Evolutionary conservation across 352 stramenopile species (phyloP).

Genomic region (Hyaloperonospora arabidopsidis): DNA sequence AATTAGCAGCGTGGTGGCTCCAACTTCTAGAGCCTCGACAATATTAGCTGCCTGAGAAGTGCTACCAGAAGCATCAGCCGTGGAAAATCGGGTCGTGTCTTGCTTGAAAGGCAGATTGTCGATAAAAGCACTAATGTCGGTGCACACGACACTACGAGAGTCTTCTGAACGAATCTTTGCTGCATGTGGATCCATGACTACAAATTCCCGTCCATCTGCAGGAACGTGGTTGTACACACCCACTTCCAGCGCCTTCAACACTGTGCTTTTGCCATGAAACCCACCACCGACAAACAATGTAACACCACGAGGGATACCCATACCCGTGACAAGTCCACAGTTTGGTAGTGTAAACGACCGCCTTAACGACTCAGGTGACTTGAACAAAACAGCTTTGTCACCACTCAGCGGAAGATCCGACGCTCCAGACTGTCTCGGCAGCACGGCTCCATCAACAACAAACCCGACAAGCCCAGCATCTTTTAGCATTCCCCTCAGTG

Average conservation of each 20-base stretch:
- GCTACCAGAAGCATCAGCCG: constrained; percentile 90
- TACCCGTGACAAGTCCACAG: constrained; percentile 75
- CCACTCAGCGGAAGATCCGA: constrained; percentile 44
- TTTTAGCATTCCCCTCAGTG: constrained; percentile 80
- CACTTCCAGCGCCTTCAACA: constrained; percentile 90
- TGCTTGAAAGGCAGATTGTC: constrained; percentile 93
- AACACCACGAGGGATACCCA: constrained; percentile 91
- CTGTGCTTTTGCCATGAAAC: constrained; percentile 97
- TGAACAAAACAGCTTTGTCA: constrained; percentile 66
- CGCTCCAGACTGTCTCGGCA: constrained; percentile 79
- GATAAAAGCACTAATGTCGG: constrained; percentile 95
- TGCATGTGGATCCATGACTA: constrained; percentile 74
- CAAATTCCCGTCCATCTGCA: constrained; percentile 92
- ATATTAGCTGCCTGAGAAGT: constrained; percentile 96
- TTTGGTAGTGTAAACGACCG: constrained; percentile 87
- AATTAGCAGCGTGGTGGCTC: constrained; percentile 89
- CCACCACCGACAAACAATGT: constrained; percentile 94
- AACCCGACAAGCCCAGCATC: constrained; percentile 86
- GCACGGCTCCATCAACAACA: constrained; percentile 87
- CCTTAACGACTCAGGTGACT: constrained; percentile 73
- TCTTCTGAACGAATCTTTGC: constrained; percentile 96
- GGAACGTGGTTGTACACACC: constrained; percentile 95
- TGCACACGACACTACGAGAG: constrained; percentile 83
- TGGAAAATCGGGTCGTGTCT: constrained; percentile 88
- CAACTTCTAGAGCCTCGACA: constrained; percentile 88